Evolutionary conservation across 1,139 yeast genomes (phyloP).

Genomic region (Schwanniomyces etchellsii): DNA sequence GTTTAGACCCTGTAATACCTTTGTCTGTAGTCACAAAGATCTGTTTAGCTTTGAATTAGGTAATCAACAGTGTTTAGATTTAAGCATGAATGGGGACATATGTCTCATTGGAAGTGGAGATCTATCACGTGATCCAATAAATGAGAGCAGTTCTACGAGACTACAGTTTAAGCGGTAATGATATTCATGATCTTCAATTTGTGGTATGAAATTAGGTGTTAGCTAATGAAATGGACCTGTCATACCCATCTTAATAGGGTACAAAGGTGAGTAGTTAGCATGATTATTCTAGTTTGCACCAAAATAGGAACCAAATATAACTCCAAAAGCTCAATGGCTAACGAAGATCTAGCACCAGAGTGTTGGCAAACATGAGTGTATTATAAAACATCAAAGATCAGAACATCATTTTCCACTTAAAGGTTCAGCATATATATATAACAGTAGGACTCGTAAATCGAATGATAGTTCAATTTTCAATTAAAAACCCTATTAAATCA

Average conservation of each 20-base stretch:
- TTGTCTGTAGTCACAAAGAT: not conserved
- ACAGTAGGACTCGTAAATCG: not conserved
- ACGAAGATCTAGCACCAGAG: conserved; percentile 79
- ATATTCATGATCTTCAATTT: too few species aligned
- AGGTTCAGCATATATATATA: conserved; percentile 1
- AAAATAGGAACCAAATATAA: conserved; percentile 87
- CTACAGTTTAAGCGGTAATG: too few species aligned
- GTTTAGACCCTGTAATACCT: not conserved
- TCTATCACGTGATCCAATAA: too few species aligned
- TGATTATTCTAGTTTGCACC: conserved; percentile 82
- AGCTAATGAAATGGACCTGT: conserved; percentile 65
- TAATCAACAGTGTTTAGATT: too few species aligned
- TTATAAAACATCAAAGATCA: not conserved
- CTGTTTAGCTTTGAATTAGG: not conserved
- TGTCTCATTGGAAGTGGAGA: not conserved
- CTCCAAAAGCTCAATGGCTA: conserved; percentile 8
- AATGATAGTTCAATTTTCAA: conserved; percentile 14
- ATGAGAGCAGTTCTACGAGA: too few species aligned
- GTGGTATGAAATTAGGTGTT: too few species aligned
- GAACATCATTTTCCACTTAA: conserved; percentile 1
- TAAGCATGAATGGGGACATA: not conserved
- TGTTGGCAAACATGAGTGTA: conserved; percentile 69
- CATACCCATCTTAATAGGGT: conserved; percentile 33
- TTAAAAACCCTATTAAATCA: conserved; percentile 33
- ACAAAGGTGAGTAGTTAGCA: conserved; percentile 74